Evolutionary conservation across 257 asterid species (phyloP).

Genomic region (Hygrophila difformis): DNA sequence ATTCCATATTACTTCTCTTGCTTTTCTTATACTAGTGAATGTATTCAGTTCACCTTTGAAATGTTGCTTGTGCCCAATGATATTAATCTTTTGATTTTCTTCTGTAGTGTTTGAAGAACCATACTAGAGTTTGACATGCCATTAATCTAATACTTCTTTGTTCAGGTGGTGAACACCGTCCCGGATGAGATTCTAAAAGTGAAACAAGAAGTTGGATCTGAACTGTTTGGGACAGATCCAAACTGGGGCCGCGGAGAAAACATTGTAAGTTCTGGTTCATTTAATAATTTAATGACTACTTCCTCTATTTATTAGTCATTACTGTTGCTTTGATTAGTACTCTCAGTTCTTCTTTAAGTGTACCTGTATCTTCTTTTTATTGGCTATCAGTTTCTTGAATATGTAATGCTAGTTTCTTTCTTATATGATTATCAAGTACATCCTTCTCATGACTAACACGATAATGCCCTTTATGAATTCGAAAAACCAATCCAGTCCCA

Average conservation of each 20-base stretch:
- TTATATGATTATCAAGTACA: slow-evolving; percentile 1
- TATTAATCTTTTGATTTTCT: slow-evolving; percentile 8
- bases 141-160: slow-evolving; percentile 10
- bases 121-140: too few species aligned
- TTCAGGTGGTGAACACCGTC: slow-evolving; percentile 42
- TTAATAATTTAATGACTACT: background rate
- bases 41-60: background rate
- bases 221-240: slow-evolving; percentile 65
- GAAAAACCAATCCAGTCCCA: slow-evolving; percentile 29
- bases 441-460: background rate
- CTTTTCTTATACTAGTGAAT: background rate
- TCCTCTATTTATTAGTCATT: background rate
- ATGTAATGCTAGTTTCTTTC: background rate
- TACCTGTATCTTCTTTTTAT: background rate
- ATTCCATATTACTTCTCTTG: background rate
- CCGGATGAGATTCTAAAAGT: slow-evolving; percentile 62
- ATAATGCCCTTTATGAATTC: slow-evolving; percentile 11
- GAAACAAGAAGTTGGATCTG: slow-evolving; percentile 80
- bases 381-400: background rate
- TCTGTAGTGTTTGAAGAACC: slow-evolving; percentile 7
- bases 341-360: background rate
- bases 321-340: slow-evolving; percentile 3
- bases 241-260: slow-evolving; percentile 63
- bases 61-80: slow-evolving; percentile 5
- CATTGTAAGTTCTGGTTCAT: slow-evolving; percentile 39